Evolutionary conservation across 2,329 filamentous ascomycete genomes (phyloP).

Genomic region (Hypoxylon sp.): DNA sequence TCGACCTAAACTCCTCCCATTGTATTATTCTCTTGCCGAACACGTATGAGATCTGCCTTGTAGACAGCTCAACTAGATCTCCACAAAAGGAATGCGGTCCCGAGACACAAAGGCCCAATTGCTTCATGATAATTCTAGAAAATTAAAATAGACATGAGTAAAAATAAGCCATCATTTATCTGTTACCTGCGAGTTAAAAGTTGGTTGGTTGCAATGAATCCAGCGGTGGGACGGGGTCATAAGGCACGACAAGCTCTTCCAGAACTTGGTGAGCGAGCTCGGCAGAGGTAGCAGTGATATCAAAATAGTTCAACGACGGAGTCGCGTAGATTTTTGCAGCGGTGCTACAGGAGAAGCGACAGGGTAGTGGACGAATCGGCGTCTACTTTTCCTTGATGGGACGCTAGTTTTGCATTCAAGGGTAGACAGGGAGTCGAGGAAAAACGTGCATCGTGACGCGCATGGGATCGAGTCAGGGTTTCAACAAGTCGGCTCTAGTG

Average conservation of each 20-base stretch:
- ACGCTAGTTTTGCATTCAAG: constrained; percentile 41
- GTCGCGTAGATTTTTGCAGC: constrained; percentile 36
- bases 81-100: constrained; percentile 46
- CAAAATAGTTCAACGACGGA: constrained; percentile 26
- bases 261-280: constrained; percentile 31
- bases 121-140: constrained; percentile 20
- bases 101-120: constrained; percentile 38
- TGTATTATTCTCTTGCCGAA: constrained; percentile 37
- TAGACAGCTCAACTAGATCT: constrained; percentile 42
- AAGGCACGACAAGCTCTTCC: constrained; percentile 38
- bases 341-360: constrained; percentile 32
- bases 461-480: constrained; percentile 43
- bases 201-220: constrained; percentile 38
- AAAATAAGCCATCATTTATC: constrained; percentile 32
- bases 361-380: constrained; percentile 42
- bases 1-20: constrained; percentile 28
- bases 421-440: constrained; percentile 32
- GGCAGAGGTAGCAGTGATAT: constrained; percentile 36
- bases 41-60: constrained; percentile 46
- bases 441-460: constrained; percentile 43
- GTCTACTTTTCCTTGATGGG: constrained; percentile 28
- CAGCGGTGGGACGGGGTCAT: constrained; percentile 29
- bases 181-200: constrained; percentile 19
- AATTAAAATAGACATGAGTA: constrained; percentile 21
- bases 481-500: constrained; percentile 20